Percentiles rank a stretch among this genome's conserved stretches.
phyloP scores from a whole-genome alignment of 2,329 filamentous ascomycete genomes.

The Colletotrichum sp. region DNA sequence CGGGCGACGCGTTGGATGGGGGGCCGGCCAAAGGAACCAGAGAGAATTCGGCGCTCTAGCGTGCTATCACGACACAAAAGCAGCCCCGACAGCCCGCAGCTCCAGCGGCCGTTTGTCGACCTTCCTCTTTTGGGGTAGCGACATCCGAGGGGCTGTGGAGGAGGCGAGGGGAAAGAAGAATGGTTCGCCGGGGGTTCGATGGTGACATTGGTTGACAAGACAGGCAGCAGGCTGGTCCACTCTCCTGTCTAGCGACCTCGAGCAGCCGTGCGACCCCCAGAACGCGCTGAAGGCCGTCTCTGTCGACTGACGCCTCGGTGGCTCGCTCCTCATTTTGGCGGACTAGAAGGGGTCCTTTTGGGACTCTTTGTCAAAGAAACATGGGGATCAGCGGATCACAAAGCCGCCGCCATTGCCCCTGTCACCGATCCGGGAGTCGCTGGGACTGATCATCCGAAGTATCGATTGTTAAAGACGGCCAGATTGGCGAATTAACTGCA shows the following conservation, averaged over 20 bases:
- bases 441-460: background rate
- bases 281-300: background rate
- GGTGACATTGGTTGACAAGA: constrained; percentile 7
- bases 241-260: background rate
- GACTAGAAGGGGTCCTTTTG: background rate
- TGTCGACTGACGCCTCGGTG: background rate
- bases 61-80: constrained; percentile 18
- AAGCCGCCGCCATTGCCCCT: background rate
- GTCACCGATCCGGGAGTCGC: constrained; percentile 13
- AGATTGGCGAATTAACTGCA: background rate
- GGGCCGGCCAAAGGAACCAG: constrained; percentile 1
- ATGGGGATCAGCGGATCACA: background rate
- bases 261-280: background rate
- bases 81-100: constrained; percentile 2
- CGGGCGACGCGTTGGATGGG: background rate
- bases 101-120: constrained; percentile 17
- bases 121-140: constrained; percentile 21
- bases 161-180: constrained; percentile 14
- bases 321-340: background rate
- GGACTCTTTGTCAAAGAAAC: background rate
- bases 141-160: constrained; percentile 19
- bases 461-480: background rate
- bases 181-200: constrained; percentile 11
- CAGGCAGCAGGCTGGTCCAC: background rate
- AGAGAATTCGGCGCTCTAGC: constrained; percentile 9